Evolutionary conservation across 2,329 filamentous ascomycete genomes (phyloP).

Genomic region (Clonostachys rhizophaga): DNA sequence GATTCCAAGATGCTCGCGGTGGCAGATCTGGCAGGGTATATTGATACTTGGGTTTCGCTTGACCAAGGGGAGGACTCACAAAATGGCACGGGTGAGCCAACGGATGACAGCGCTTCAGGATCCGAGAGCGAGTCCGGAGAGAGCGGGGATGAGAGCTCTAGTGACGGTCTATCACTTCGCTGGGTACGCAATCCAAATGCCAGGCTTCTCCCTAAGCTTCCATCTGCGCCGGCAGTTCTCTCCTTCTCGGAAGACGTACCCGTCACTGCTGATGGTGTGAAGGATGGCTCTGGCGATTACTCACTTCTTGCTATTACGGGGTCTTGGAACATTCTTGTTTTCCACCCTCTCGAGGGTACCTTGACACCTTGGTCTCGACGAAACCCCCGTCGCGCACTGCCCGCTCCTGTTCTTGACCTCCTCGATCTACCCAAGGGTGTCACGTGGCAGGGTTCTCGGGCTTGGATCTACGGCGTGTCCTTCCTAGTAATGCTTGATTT

Average conservation of each 20-base stretch:
- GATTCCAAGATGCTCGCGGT: constrained; percentile 76
- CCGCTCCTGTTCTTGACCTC: constrained; percentile 66
- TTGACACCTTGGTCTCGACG: constrained; percentile 82
- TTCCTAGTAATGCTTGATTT: constrained; percentile 95
- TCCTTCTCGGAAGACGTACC: constrained; percentile 58
- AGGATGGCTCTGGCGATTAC: constrained; percentile 31
- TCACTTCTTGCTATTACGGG: constrained; percentile 48
- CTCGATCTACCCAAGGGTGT: constrained; percentile 79
- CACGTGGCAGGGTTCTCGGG: constrained; percentile 72
- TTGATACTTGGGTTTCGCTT: constrained; percentile 81
- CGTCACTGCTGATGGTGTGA: constrained; percentile 16
- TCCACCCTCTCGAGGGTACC: constrained; percentile 72
- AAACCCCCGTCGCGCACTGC: constrained; percentile 73
- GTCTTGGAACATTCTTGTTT: constrained; percentile 65
- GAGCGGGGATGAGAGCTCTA: constrained; percentile 38
- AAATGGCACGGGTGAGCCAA: constrained; percentile 19
- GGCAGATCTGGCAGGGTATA: constrained; percentile 76
- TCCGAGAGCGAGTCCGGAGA: constrained; percentile 32
- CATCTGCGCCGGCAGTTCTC: constrained; percentile 59
- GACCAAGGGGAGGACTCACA: constrained; percentile 20
- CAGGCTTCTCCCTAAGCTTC: constrained; percentile 64
- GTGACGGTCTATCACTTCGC: constrained; percentile 35
- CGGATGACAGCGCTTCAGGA: constrained; percentile 20
- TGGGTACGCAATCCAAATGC: constrained; percentile 75
- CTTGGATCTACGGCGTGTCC: constrained; percentile 83